Base-by-base conservation (phyloP, 768 basidiomycete genomes). In the Pleurotus giganteus region DNA sequence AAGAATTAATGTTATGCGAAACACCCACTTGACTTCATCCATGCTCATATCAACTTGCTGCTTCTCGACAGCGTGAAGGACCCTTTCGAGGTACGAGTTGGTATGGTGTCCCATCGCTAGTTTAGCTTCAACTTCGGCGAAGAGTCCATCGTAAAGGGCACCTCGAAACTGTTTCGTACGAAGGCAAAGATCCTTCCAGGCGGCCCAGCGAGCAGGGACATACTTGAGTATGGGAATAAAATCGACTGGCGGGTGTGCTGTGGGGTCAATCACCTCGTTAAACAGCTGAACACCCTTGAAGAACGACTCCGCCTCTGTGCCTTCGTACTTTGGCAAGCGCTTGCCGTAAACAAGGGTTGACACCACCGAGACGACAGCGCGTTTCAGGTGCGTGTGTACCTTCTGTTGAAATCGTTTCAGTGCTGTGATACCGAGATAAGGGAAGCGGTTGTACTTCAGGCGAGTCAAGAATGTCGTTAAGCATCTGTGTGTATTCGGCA, bases 401-500 rank as follows among this genome's bases (percentile, higher is more conserved):
- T 21, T 31, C 60, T 61, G 29, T 8, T n/a, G 39, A 42, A 21
- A 23, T 44, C 21, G 17, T 4, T 12, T 44, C 34, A 44, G 19
- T 15, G 52, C 39, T 9, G 23, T 17, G 17, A 24, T 34, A 34
- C 26, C 34, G 31, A 17, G 29, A 23, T n/a, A 31, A 24, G 11
- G 17, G 32, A 8, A 7, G 29, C 5, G 24, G n/a, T n/a, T 47
- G 36, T 49, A 71, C 69, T 55, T 66, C 55, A 15, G 70, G 67
- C 3, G 58, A 43, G 8, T 61, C 58, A 39, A 71, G 31, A 5
- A 71, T 34, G 28, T 71, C 70, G 28, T 64, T 55, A 56, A 71
- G 58, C 26, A 71, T 57, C 47, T 69, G 69, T 13, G 59, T 47
- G 9, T 64, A 51, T 54, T 70, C 68, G 0, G 63, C 66, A 6